Conservation (phyloP, 164 flowering plant genomes). For the Sextonia rubra region DNA sequence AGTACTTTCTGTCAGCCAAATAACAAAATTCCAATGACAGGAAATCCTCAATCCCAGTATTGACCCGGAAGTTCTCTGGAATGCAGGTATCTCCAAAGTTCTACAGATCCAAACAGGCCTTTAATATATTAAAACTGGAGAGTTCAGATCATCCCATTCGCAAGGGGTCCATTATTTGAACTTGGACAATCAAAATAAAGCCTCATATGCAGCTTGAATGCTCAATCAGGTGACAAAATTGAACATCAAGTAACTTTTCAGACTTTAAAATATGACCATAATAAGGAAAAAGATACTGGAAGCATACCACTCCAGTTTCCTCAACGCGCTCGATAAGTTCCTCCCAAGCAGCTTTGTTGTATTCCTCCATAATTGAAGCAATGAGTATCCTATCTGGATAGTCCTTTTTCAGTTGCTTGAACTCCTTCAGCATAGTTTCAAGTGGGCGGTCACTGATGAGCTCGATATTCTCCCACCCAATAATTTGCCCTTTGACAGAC, state of each 20-base stretch:
- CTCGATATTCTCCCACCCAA: slow-evolving; percentile 99
- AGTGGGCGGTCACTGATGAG: slow-evolving; percentile 95
- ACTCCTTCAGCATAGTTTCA: slow-evolving; percentile 93
- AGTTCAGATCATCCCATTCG: background rate
- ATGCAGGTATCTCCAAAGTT: background rate
- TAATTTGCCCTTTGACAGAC: slow-evolving; percentile 76
- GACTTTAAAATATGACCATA: background rate
- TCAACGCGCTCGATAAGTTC: slow-evolving; percentile 93
- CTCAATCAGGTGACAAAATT: background rate
- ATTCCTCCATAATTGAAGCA: slow-evolving; percentile 99
- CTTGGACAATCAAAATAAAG: background rate
- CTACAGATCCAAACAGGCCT: background rate
- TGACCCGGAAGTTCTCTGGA: background rate
- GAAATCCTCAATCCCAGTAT: background rate
- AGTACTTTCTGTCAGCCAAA: background rate
- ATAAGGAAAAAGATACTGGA: background rate
- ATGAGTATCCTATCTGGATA: slow-evolving; percentile 90
- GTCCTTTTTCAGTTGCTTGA: slow-evolving; percentile 80
- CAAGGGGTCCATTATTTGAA: background rate
- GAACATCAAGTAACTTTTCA: background rate
- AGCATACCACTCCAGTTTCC: slow-evolving; percentile 88
- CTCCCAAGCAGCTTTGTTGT: slow-evolving; percentile 90
- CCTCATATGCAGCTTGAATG: background rate
- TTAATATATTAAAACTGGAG: no score
- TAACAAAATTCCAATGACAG: background rate